A percentile compares a stretch with the other conserved stretches of the same genome.
Conservation (phyloP, 2,329 filamentous ascomycete species). For the Bretziella fagacearum region DNA sequence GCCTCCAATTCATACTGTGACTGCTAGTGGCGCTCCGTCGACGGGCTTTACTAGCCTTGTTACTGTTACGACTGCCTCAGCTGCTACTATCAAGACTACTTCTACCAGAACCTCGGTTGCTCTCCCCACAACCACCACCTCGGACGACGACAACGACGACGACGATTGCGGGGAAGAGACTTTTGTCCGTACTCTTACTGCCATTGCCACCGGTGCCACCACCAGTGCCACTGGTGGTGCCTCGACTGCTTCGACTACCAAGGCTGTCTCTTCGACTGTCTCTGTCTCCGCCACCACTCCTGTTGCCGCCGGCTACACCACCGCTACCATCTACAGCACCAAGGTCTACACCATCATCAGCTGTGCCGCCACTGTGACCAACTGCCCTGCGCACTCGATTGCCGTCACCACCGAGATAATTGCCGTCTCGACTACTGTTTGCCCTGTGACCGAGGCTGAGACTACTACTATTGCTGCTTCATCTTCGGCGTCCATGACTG, state of each 20-base stretch:
- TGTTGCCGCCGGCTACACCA: background rate
- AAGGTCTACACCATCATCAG: background rate
- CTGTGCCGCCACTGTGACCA: background rate
- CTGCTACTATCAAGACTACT: background rate
- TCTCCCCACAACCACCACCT: background rate
- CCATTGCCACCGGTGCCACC: background rate
- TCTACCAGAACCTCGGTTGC: background rate
- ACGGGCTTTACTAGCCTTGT: background rate
- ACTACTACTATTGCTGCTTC: background rate
- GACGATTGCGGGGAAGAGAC: background rate
- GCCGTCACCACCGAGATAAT: background rate
- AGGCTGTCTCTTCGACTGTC: background rate
- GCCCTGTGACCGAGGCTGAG: conserved; percentile 4
- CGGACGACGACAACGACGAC: background rate
- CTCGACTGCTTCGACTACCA: background rate
- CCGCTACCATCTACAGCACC: conserved; percentile 4
- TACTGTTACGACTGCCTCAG: background rate
- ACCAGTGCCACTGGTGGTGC: background rate
- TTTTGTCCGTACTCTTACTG: background rate
- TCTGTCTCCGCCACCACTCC: background rate
- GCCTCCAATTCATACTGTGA: background rate
- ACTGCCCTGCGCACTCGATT: background rate
- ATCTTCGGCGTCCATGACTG: background rate
- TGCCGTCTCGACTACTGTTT: background rate
- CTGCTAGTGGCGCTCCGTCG: background rate